Percentiles rank a stretch among this genome's conserved stretches.
Conservation (phyloP, 1,284 basidiomycete species). For the Cryptococcus sp. region DNA sequence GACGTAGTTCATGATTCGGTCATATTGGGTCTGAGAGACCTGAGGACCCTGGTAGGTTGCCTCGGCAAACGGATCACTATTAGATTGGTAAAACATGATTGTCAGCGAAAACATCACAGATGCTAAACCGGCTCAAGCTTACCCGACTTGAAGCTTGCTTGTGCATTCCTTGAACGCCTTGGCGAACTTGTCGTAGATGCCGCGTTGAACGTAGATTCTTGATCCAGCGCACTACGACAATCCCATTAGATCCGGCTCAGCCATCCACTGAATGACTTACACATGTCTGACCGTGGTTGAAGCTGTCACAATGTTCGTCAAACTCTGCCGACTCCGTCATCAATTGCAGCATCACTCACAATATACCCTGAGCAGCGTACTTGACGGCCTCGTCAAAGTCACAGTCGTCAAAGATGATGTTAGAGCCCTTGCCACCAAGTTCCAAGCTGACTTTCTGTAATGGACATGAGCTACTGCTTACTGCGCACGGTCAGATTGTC, state of each 20-base stretch:
- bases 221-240: slow-evolving; percentile 40
- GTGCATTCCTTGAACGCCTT: slow-evolving; percentile 34
- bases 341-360: slow-evolving; percentile 40
- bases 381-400: slow-evolving; percentile 72
- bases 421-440: slow-evolving; percentile 88
- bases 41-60: slow-evolving; percentile 84
- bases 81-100: neutral
- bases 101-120: too few relatives aligned
- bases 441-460: slow-evolving; percentile 76
- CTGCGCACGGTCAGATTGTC: neutral
- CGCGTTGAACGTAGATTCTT: slow-evolving; percentile 69
- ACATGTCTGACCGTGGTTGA: slow-evolving; percentile 81
- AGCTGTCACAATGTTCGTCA: slow-evolving; percentile 39
- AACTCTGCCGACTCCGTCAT: slow-evolving; percentile 8
- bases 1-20: slow-evolving; percentile 85
- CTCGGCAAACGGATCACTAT: slow-evolving; percentile 68
- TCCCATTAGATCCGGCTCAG: neutral
- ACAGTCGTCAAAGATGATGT: slow-evolving; percentile 58
- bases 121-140: slow-evolving; percentile 6
- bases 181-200: slow-evolving; percentile 62
- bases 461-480: neutral
- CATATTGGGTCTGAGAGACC: slow-evolving; percentile 58
- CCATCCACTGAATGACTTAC: slow-evolving; percentile 11
- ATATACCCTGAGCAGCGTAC: slow-evolving; percentile 80
- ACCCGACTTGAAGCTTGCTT: slow-evolving; percentile 44